Conservation (phyloP, 495 filamentous ascomycete species). For the Hypomontagnella monticulosa region DNA sequence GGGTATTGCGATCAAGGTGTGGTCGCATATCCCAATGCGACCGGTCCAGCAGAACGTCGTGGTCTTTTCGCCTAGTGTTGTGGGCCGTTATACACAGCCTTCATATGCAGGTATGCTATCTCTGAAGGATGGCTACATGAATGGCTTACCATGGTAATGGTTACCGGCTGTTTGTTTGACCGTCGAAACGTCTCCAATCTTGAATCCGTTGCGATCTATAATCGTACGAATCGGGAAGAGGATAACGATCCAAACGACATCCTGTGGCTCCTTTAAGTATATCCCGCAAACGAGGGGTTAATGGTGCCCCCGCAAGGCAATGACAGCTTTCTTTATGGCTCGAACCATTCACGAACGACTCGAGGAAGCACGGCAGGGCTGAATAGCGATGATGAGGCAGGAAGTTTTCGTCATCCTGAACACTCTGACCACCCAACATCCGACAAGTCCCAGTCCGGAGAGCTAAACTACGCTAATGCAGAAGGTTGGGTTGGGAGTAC, state of each 20-base stretch:
- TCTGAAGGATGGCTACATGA: background rate
- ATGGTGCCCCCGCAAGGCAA: background rate
- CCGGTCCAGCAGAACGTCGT: slow-evolving; percentile 1
- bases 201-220: background rate
- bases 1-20: slow-evolving; percentile 1
- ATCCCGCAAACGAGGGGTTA: slow-evolving; percentile 8
- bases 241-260: background rate
- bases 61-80: slow-evolving; percentile 3
- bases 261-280: background rate
- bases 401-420: slow-evolving; percentile 13
- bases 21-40: background rate
- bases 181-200: background rate
- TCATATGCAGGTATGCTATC: slow-evolving; percentile 16
- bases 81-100: background rate
- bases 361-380: slow-evolving; percentile 16
- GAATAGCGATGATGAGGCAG: slow-evolving; percentile 26
- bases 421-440: slow-evolving; percentile 15
- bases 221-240: slow-evolving; percentile 6
- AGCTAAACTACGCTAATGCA: slow-evolving; percentile 20
- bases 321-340: slow-evolving; percentile 1
- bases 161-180: slow-evolving; percentile 9
- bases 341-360: background rate
- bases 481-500: slow-evolving; percentile 27
- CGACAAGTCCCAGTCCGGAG: slow-evolving; percentile 9
- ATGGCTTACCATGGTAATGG: slow-evolving; percentile 13